A percentile compares a stretch with the other conserved stretches of the same genome.
Evolutionary conservation across 352 stramenopile genomes (phyloP).

Genomic region (Pythium monospermum): DNA sequence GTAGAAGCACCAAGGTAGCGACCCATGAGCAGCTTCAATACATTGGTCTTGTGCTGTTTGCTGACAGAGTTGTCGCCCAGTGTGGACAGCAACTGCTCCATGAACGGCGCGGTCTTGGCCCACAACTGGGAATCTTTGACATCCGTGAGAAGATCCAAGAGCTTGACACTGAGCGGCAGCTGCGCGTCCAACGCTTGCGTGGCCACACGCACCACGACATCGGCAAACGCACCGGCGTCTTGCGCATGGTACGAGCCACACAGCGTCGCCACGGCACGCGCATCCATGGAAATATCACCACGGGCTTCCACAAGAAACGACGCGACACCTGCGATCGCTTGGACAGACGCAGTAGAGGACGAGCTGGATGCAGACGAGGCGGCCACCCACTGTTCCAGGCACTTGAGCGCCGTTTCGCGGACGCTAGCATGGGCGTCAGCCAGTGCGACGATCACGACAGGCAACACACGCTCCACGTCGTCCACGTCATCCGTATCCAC

Average conservation of each 20-base stretch:
- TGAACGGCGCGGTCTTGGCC: conserved; percentile 60
- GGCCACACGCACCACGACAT: conserved; percentile 25
- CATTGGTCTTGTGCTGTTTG: conserved; percentile 10
- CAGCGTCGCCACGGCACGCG: conserved; percentile 41
- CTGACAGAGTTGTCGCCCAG: conserved; percentile 11
- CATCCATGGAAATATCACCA: conserved; percentile 76
- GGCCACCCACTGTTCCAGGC: conserved; percentile 50
- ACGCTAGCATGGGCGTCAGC: conserved; percentile 38
- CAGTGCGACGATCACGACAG: conserved; percentile 63
- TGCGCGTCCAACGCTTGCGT: conserved; percentile 37
- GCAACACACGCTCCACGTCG: conserved; percentile 46
- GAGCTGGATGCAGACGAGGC: conserved; percentile 2
- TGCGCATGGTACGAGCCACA: conserved; percentile 39
- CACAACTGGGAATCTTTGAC: conserved; percentile 51
- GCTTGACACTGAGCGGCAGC: conserved; percentile 41
- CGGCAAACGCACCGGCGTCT: conserved; percentile 5
- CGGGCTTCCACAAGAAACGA: conserved; percentile 55
- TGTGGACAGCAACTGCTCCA: conserved; percentile 24
- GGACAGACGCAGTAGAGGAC: conserved; percentile 23
- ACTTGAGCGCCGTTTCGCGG: conserved; percentile 52
- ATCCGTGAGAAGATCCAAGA: conserved; percentile 55
- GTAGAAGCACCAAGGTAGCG: conserved; percentile 55
- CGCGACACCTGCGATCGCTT: conserved; percentile 29
- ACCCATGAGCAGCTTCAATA: conserved; percentile 43
- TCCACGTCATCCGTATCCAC: conserved; percentile 46